Conservation (phyloP, 2,329 filamentous ascomycete species). For the Cladosporium halotolerans region DNA sequence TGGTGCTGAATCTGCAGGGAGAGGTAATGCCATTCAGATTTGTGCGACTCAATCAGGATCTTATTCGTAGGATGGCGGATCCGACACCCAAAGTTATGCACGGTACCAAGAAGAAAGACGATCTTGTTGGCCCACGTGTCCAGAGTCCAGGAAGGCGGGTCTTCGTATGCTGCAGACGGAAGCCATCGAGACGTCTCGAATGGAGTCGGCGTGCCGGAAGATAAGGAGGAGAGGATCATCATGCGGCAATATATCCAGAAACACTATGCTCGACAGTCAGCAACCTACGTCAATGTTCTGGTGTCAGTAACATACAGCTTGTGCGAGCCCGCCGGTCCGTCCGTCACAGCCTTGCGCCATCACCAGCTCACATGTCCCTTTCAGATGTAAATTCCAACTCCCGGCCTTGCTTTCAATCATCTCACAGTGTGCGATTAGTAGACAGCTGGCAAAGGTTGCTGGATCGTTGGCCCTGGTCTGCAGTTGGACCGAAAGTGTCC, state of each 20-base stretch:
- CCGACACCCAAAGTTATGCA: background rate
- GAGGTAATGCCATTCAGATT: background rate
- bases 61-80: background rate
- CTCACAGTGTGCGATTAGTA: background rate
- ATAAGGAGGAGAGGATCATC: background rate
- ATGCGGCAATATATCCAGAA: background rate
- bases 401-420: background rate
- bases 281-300: background rate
- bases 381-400: background rate
- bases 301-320: background rate
- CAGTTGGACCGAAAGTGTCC: background rate
- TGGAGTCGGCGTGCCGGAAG: background rate
- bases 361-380: background rate
- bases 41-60: background rate
- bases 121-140: background rate
- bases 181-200: background rate
- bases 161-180: background rate
- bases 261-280: background rate
- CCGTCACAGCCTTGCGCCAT: background rate
- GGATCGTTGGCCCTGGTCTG: background rate
- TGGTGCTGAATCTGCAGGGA: background rate
- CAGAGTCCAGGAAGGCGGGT: background rate
- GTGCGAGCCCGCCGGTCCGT: background rate
- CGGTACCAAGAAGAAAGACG: background rate
- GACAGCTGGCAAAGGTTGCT: background rate